These are phyloP conservation scores for Fusarium equiseti DNA, from an alignment of 2,329 filamentous ascomycete genomes.

Conservation along the genomic window DNA sequence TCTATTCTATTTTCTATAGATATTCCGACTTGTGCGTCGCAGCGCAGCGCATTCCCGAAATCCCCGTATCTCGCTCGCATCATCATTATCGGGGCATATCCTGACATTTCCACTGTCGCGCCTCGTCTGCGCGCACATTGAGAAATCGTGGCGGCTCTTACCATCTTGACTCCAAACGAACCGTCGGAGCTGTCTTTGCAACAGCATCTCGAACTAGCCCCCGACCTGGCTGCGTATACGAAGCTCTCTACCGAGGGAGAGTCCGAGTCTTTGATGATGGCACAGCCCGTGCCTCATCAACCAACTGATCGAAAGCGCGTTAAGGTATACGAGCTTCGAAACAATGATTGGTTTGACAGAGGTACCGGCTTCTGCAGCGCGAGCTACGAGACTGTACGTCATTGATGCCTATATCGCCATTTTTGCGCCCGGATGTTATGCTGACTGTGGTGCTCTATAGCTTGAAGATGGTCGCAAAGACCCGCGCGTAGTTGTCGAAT, in stretches of 20 bases:
- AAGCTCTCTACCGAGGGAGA: slow-evolving; percentile 65
- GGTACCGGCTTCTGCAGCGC: slow-evolving; percentile 96
- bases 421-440: slow-evolving; percentile 22
- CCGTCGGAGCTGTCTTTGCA: slow-evolving; percentile 68
- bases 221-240: slow-evolving; percentile 64
- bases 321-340: slow-evolving; percentile 98
- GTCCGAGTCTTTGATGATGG: slow-evolving; percentile 75
- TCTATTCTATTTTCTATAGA: slow-evolving; percentile 13
- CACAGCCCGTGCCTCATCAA: slow-evolving; percentile 77
- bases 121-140: slow-evolving; percentile 48
- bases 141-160: slow-evolving; percentile 68
- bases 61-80: slow-evolving; percentile 25
- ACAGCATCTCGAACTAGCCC: slow-evolving; percentile 69
- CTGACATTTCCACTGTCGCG: slow-evolving; percentile 42
- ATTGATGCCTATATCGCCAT: slow-evolving; percentile 18
- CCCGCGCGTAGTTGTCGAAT: slow-evolving; percentile 89
- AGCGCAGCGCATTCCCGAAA: slow-evolving; percentile 36
- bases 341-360: slow-evolving; percentile 99
- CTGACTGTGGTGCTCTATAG: slow-evolving; percentile 54
- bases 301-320: slow-evolving; percentile 80
- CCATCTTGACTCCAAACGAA: slow-evolving; percentile 65
- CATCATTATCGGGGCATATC: slow-evolving; percentile 11
- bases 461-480: slow-evolving; percentile 77
- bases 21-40: slow-evolving; percentile 34
- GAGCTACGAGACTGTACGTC: slow-evolving; percentile 76